phyloP scores from a whole-genome alignment of 192 early-diverging fungal species.

The Coemansia sp. region DNA sequence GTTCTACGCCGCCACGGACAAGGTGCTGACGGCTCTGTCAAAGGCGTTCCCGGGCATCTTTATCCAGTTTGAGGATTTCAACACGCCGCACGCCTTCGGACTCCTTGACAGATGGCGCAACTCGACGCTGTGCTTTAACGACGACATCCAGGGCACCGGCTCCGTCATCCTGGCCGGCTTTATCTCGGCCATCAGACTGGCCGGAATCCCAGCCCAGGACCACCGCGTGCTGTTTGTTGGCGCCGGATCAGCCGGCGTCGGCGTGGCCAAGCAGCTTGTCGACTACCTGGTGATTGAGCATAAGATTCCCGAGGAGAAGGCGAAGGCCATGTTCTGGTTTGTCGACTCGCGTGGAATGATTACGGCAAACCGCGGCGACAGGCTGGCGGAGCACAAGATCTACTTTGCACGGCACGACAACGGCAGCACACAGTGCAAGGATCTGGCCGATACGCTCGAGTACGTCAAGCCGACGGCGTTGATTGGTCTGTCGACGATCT shows the following conservation, averaged over 20 bases:
- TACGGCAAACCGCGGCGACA: constrained; percentile 86
- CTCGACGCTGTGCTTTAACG: constrained; percentile 88
- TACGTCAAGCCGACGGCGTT: constrained; percentile 87
- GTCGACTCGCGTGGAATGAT: constrained; percentile 93
- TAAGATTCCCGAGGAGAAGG: constrained; percentile 68
- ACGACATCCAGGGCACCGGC: constrained; percentile 70
- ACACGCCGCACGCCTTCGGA: constrained; percentile 88
- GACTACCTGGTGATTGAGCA: constrained; percentile 81
- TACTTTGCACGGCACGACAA: constrained; percentile 90
- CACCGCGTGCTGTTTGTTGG: constrained; percentile 94
- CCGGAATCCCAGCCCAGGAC: constrained; percentile 64
- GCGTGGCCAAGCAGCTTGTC: constrained; percentile 88
- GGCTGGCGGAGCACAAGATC: constrained; percentile 76
- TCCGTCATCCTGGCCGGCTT: constrained; percentile 92
- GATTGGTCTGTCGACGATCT: constrained; percentile 82
- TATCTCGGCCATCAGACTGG: constrained; percentile 78
- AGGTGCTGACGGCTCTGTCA: constrained; percentile 71
- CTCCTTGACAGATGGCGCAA: constrained; percentile 78
- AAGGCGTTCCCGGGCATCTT: constrained; percentile 76
- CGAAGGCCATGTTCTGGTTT: constrained; percentile 69
- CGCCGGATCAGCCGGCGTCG: constrained; percentile 93
- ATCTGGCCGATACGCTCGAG: constrained; percentile 74
- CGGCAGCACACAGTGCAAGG: constrained; percentile 71
- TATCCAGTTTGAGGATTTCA: constrained; percentile 97
- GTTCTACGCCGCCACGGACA: constrained; percentile 85